Evolutionary conservation across 2,329 filamentous ascomycete species (phyloP).

Genomic region (Emmonsiellopsis sp.): DNA sequence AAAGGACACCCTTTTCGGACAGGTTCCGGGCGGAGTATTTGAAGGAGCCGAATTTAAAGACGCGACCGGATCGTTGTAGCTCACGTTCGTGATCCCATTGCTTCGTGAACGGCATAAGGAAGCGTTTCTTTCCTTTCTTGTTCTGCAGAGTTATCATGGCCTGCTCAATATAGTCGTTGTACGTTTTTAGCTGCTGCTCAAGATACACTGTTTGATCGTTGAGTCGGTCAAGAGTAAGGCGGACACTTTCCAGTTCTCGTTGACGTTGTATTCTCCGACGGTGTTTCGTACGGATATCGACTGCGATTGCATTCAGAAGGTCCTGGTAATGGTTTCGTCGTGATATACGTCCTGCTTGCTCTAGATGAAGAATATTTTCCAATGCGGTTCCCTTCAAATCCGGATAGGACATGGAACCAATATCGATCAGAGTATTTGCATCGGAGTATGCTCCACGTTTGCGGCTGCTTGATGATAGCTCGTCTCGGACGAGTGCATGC

Average conservation of each 20-base stretch:
- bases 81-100: constrained; percentile 98
- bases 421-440: constrained; percentile 71
- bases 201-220: constrained; percentile 71
- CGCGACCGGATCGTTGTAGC: constrained; percentile 80
- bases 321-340: constrained; percentile 90
- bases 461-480: constrained; percentile 60
- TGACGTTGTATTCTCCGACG: constrained; percentile 83
- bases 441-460: constrained; percentile 85
- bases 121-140: constrained; percentile 91
- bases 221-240: constrained; percentile 38
- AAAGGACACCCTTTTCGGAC: constrained; percentile 85
- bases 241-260: constrained; percentile 65
- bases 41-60: constrained; percentile 95
- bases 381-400: constrained; percentile 88
- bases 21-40: constrained; percentile 90
- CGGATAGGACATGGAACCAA: constrained; percentile 80
- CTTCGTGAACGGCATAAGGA: constrained; percentile 92
- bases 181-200: constrained; percentile 90
- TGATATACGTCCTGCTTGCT: constrained; percentile 78
- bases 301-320: constrained; percentile 90
- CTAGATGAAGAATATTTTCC: constrained; percentile 85
- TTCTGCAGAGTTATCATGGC: constrained; percentile 95
- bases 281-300: constrained; percentile 96
- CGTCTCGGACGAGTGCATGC: constrained; percentile 70
- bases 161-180: constrained; percentile 98